These are phyloP conservation scores for Aspergillus sp. DNA, from an alignment of 2,329 filamentous ascomycete genomes.

Conservation along the genomic window DNA sequence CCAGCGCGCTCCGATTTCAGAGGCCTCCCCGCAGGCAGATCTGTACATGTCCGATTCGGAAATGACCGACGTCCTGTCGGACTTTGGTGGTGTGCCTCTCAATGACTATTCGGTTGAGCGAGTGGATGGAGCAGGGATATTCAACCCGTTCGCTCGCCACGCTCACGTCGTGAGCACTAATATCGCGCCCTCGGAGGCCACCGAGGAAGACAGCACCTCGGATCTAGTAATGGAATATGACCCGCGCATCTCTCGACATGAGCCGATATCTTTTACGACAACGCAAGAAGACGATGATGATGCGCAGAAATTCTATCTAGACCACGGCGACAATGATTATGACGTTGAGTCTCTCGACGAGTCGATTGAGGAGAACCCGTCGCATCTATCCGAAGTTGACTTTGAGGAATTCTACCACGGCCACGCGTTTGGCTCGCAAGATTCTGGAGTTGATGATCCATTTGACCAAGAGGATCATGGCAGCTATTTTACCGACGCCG, in stretches of 20 bases:
- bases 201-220: conserved; percentile 24
- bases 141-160: conserved; percentile 27
- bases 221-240: conserved; percentile 35
- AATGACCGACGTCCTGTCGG: conserved; percentile 28
- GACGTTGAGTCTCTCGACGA: conserved; percentile 16
- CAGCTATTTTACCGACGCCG: conserved; percentile 23
- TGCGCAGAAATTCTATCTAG: conserved; percentile 39
- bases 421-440: conserved; percentile 22
- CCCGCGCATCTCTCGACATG: conserved; percentile 20
- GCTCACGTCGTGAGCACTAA: conserved; percentile 23
- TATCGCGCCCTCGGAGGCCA: conserved; percentile 27
- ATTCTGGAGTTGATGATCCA: conserved; percentile 13
- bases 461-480: conserved; percentile 24
- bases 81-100: conserved; percentile 29
- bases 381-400: conserved; percentile 30
- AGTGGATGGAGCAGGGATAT: conserved; percentile 24
- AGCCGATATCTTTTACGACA: conserved; percentile 20
- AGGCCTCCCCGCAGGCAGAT: conserved; percentile 23
- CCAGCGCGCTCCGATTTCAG: neutral
- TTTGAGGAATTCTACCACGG: conserved; percentile 37
- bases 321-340: conserved; percentile 29
- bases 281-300: conserved; percentile 37
- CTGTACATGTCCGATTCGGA: conserved; percentile 31
- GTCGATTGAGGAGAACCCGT: conserved; percentile 2
- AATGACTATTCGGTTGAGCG: conserved; percentile 22